These are phyloP conservation scores for Thalassiosira profunda DNA, from an alignment of 108 stramenopile species.

Conservation along the genomic window DNA sequence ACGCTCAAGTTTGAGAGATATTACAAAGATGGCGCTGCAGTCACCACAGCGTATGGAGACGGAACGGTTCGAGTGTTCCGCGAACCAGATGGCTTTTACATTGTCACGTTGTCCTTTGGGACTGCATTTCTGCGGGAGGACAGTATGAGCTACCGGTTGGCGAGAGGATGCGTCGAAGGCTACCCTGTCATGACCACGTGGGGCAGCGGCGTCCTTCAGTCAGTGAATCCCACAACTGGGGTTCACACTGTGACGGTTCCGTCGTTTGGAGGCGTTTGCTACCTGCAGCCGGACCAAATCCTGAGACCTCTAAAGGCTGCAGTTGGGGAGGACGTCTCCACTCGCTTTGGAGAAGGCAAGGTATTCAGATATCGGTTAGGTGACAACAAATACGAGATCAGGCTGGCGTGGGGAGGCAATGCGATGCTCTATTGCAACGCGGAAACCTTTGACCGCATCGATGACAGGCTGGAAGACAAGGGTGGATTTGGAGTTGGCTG, in stretches of 20 bases:
- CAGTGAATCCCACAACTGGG: constrained; percentile 88
- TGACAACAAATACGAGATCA: constrained; percentile 77
- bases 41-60: constrained; percentile 84
- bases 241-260: constrained; percentile 90
- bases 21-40: constrained; percentile 82
- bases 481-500: constrained; percentile 86
- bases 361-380: constrained; percentile 63
- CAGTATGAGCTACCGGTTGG: constrained; percentile 77
- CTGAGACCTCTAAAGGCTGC: constrained; percentile 84
- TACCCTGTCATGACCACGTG: constrained; percentile 82
- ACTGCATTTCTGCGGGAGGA: constrained; percentile 65
- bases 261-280: constrained; percentile 75
- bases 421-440: constrained; percentile 80
- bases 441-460: constrained; percentile 82
- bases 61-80: constrained; percentile 73
- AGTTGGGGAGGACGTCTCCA: constrained; percentile 87
- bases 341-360: constrained; percentile 86
- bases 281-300: constrained; percentile 87
- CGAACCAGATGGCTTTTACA: constrained; percentile 80
- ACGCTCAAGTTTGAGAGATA: constrained; percentile 63
- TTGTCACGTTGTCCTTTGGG: constrained; percentile 57
- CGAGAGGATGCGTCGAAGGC: constrained; percentile 87
- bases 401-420: constrained; percentile 70
- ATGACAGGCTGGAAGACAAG: constrained; percentile 73
- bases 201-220: constrained; percentile 85